Evolutionary conservation across 148 eudicot species (phyloP), one percentile per base, ranked within the genome.

Genomic region (Fagopyrum tataricum): DNA sequence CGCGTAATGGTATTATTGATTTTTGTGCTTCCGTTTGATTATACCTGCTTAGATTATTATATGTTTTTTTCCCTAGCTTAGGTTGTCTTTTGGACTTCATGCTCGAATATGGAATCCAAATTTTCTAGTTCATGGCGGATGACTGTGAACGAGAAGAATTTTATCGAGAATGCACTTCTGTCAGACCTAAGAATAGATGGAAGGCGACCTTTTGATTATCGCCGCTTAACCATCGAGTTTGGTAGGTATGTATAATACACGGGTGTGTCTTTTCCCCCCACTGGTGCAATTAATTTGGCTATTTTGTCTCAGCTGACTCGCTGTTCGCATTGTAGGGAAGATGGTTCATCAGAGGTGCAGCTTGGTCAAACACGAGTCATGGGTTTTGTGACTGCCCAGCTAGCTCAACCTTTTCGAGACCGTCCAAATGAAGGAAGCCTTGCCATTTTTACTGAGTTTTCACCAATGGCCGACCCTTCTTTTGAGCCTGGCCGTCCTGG

Each of bases 381-480:
- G 87, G 91, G 87, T 26, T 89, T 89, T 79, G 92, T 89, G 59
- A 85, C 95, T 69, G 80, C 83, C 62, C 90, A 91, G 80, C 73
- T 94, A 58, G 89, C 85, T 84, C 91, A 91, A 74, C 97, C 98
- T 71, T 94, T 87, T 77, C 78, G 89, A 40, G 98, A 94, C 76
- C 82, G 92, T 82, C 89, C 98, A 18, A 94, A 89, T 74, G 98
- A 94, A 89, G 98, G 98, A 61, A 80, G 84, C 44, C 90, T 94
- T 74, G 56, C 89, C 41, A 85, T 94, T 21, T 91, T 40, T 46
- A 91, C 96, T 3, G 97, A 94, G 79, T 91, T 94, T 73, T 94
- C 98, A 48, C 95, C 97, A 5, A 91, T 91, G 98, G 96, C 98
- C 58, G 98, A 94, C 84, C 90, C 90, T 51, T 84, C 90, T 24